phyloP scores from a whole-genome alignment of 225 moss, liverwort and hornwort species.

The Pseudoscleropodium purum region DNA sequence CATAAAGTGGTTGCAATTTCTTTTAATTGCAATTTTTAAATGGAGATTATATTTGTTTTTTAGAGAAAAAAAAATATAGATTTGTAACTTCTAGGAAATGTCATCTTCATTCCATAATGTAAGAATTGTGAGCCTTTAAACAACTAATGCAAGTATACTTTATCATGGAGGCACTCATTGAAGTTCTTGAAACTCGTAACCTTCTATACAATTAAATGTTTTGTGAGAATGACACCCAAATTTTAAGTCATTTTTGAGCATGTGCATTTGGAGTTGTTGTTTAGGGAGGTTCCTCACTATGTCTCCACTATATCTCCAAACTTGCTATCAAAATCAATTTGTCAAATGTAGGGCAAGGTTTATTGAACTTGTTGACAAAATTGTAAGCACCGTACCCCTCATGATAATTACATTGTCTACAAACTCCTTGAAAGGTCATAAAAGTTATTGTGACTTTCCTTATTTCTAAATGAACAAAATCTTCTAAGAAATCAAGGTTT shows the following conservation, averaged over 20 bases:
- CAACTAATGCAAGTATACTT: neutral
- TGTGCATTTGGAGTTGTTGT: neutral
- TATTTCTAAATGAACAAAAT: neutral
- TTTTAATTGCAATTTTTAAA: neutral
- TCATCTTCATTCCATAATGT: neutral
- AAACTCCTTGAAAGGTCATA: accelerated
- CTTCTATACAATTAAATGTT: neutral
- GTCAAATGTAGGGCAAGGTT: neutral
- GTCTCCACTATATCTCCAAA: neutral
- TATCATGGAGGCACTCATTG: accelerated
- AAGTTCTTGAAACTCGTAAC: neutral
- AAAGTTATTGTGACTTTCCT: accelerated
- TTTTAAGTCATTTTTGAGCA: neutral
- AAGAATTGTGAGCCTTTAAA: neutral
- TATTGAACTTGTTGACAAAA: neutral
- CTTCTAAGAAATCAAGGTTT: neutral
- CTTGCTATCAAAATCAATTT: neutral
- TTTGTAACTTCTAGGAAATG: neutral
- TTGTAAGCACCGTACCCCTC: accelerated
- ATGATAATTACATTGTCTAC: neutral
- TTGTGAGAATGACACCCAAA: accelerated
- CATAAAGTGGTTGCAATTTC: neutral
- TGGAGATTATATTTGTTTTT: accelerated
- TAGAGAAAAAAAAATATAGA: too few relatives aligned
- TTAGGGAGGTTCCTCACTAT: neutral